These are phyloP conservation scores for Vaucheria bursata DNA, from an alignment of 352 stramenopile species.

Conservation along the genomic window DNA sequence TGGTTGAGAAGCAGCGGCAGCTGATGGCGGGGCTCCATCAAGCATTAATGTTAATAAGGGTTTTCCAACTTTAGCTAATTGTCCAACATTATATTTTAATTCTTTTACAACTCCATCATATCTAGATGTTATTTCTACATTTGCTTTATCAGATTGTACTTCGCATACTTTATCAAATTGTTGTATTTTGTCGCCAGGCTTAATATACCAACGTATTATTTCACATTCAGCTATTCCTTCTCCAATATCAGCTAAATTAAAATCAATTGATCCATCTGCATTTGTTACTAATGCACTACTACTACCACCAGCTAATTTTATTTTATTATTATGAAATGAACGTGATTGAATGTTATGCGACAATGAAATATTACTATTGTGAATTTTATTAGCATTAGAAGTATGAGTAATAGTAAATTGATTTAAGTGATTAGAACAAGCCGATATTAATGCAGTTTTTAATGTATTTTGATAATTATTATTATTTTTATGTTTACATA, in stretches of 20 bases:
- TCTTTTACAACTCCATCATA: slow-evolving; percentile 86
- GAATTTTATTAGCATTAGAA: too few species aligned
- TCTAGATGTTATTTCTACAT: slow-evolving; percentile 76
- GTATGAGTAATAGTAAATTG: too few species aligned
- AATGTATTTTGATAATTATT: too few species aligned
- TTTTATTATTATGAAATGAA: too few species aligned
- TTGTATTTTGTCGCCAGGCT: slow-evolving; percentile 65
- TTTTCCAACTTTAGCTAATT: slow-evolving; percentile 63
- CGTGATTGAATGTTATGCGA: too few species aligned
- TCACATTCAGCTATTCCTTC: slow-evolving; percentile 97
- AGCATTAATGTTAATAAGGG: slow-evolving; percentile 11
- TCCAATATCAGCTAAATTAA: slow-evolving; percentile 95
- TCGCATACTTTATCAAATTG: slow-evolving; percentile 96
- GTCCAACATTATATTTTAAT: slow-evolving; percentile 81
- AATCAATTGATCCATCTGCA: too few species aligned
- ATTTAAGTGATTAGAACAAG: too few species aligned
- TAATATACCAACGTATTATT: slow-evolving; percentile 93
- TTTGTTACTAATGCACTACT: too few species aligned
- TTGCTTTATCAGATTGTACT: slow-evolving; percentile 88
- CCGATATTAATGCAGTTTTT: too few species aligned
- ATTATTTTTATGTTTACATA: too few species aligned
- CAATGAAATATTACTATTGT: too few species aligned
- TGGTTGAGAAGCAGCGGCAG: slow-evolving; percentile 10
- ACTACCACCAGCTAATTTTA: too few species aligned
- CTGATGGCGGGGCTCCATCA: slow-evolving; percentile 20